Conservation (phyloP, 2,329 filamentous ascomycete genomes). For the Pseudogymnoascus sp. region DNA sequence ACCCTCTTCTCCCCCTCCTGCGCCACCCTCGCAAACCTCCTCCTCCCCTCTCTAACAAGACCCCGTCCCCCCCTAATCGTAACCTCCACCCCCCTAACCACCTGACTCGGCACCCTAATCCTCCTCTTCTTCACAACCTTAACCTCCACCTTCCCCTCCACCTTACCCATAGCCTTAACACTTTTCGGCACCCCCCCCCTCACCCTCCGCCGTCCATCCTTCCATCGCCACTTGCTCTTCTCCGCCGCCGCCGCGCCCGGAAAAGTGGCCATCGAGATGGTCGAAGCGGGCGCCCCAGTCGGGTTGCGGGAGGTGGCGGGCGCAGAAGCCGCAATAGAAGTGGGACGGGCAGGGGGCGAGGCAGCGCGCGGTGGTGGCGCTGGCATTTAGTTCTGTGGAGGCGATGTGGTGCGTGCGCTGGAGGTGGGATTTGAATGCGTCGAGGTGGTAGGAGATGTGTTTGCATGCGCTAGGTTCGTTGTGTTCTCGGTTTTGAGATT, state of each 20-base stretch:
- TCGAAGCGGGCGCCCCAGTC: slow-evolving; percentile 55
- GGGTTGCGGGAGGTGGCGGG: slow-evolving; percentile 38
- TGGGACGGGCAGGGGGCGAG: slow-evolving; percentile 46
- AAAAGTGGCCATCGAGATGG: slow-evolving; percentile 69
- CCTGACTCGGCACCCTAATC: not conserved
- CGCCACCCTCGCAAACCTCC: not conserved
- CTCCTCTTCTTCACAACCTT: not conserved
- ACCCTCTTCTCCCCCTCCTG: not conserved
- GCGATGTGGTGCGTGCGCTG: slow-evolving; percentile 27
- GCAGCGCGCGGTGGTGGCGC: not conserved
- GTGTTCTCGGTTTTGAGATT: slow-evolving; percentile 10
- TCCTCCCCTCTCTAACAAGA: not conserved
- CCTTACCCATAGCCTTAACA: not conserved
- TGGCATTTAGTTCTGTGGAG: not conserved
- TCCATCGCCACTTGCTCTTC: not conserved
- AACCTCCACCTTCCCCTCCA: not conserved
- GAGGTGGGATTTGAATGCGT: slow-evolving; percentile 56
- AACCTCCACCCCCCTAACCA: not conserved
- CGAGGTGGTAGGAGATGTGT: slow-evolving; percentile 47
- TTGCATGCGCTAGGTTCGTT: slow-evolving; percentile 38
- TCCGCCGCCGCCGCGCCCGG: slow-evolving; percentile 36
- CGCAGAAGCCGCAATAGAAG: slow-evolving; percentile 89
- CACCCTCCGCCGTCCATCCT: not conserved
- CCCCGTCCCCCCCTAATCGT: not conserved
- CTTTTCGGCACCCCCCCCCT: not conserved